phyloP scores from a whole-genome alignment of 1,139 yeast genomes.

The Hemisphaericaspora xylofermentans region DNA sequence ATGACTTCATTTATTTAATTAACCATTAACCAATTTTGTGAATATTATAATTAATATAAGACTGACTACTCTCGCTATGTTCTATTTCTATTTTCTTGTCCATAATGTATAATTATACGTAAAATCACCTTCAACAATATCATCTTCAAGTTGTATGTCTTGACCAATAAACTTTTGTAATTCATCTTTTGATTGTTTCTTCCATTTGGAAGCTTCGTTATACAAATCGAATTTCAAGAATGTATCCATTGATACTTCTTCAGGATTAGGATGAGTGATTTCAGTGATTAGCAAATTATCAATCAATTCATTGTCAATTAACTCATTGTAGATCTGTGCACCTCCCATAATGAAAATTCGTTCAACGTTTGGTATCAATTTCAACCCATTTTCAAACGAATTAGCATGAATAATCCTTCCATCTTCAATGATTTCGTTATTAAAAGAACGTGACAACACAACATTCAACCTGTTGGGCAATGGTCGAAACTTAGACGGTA shows the following conservation, averaged over 20 bases:
- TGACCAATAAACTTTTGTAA: constrained; percentile 42
- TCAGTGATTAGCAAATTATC: constrained; percentile 75
- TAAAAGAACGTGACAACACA: constrained; percentile 56
- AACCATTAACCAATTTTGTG: not conserved
- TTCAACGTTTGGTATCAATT: constrained; percentile 32
- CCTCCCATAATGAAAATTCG: constrained; percentile 89
- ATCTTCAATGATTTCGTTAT: constrained; percentile 18
- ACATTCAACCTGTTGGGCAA: constrained; percentile 74
- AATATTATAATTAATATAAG: not conserved
- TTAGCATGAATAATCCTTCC: constrained; percentile 40
- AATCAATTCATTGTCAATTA: constrained; percentile 43
- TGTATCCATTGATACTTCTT: constrained; percentile 60
- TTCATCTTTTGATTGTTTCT: constrained; percentile 31
- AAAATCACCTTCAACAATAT: constrained; percentile 42
- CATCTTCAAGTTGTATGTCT: constrained; percentile 34
- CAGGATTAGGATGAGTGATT: constrained; percentile 35
- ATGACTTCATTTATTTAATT: not conserved
- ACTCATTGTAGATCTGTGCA: constrained; percentile 73
- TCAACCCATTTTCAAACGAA: constrained; percentile 48
- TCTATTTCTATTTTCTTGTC: constrained; percentile 12
- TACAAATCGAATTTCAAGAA: constrained; percentile 45
- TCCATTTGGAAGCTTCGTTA: constrained; percentile 32
- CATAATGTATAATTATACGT: constrained; percentile 18
- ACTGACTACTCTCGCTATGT: too few relatives aligned
- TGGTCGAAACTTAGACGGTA: constrained; percentile 83